Conservation (phyloP, 768 basidiomycete genomes). For the Macrolepiota fuliginosa region DNA sequence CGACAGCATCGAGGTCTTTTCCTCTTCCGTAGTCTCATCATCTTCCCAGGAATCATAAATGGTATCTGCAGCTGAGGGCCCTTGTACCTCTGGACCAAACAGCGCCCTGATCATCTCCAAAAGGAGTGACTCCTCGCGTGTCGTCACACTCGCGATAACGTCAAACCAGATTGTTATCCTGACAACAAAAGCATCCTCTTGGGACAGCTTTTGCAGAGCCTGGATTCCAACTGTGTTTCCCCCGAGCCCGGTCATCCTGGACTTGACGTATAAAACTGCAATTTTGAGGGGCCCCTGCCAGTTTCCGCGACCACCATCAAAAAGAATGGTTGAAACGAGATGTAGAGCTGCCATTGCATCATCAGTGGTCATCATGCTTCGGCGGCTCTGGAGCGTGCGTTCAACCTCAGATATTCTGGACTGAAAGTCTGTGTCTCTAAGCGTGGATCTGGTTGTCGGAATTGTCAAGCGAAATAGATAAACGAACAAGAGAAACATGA, state of each 20-base stretch:
- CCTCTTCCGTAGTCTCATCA: not conserved
- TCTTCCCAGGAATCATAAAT: not conserved
- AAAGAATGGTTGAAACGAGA: constrained; percentile 73
- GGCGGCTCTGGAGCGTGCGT: too few relatives aligned
- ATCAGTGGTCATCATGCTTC: too few relatives aligned
- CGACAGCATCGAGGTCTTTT: constrained; percentile 67
- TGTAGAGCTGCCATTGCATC: constrained; percentile 83
- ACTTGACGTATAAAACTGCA: constrained; percentile 53
- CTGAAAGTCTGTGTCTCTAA: too few relatives aligned
- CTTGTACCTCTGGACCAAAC: constrained; percentile 48
- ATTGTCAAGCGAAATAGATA: too few relatives aligned
- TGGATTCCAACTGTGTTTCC: constrained; percentile 39
- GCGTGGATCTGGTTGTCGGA: too few relatives aligned
- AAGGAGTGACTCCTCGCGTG: constrained; percentile 55
- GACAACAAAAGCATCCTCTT: constrained; percentile 69
- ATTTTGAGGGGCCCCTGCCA: constrained; percentile 69
- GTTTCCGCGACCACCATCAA: constrained; percentile 68
- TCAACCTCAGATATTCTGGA: too few relatives aligned
- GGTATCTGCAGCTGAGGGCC: constrained; percentile 16
- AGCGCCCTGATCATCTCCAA: constrained; percentile 52
- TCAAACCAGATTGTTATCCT: constrained; percentile 89
- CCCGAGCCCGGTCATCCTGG: constrained; percentile 32
- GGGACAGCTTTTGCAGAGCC: constrained; percentile 37
- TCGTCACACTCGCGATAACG: constrained; percentile 76
- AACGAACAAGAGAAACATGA: too few relatives aligned